Conservation (phyloP, 768 basidiomycete species). For the Podaxis sp. region DNA sequence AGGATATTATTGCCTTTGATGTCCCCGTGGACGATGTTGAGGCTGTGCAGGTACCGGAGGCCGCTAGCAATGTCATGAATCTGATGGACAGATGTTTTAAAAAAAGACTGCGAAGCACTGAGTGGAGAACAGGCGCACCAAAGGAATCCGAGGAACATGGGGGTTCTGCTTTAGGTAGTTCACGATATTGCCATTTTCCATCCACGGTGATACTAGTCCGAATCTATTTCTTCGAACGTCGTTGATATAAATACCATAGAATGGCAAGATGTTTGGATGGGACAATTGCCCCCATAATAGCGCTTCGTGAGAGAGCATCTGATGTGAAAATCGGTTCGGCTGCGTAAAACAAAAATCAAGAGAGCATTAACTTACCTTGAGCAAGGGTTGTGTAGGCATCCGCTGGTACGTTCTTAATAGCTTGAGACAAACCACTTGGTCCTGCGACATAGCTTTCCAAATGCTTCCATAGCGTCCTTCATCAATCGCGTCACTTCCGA, state of each 20-base stretch:
- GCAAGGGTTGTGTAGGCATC: slow-evolving; percentile 15
- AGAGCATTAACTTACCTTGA: slow-evolving; percentile 18
- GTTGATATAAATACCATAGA: slow-evolving; percentile 15
- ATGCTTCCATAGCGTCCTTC: slow-evolving; percentile 26
- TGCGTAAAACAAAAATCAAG: background rate
- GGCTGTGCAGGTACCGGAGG: slow-evolving; percentile 11
- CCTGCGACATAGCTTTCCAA: slow-evolving; percentile 21
- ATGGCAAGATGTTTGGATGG: slow-evolving; percentile 16
- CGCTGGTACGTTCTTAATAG: slow-evolving; percentile 21
- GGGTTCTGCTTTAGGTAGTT: slow-evolving; percentile 11
- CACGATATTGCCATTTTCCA: slow-evolving; percentile 16
- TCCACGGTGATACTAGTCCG: slow-evolving; percentile 16
- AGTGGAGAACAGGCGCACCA: slow-evolving; percentile 3
- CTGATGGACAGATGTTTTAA: background rate
- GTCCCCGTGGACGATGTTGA: slow-evolving; percentile 13
- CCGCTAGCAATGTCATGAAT: slow-evolving; percentile 13
- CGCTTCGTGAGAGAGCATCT: slow-evolving; percentile 13
- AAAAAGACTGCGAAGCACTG: too few relatives aligned
- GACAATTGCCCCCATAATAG: slow-evolving; percentile 15
- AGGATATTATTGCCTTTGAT: slow-evolving; percentile 15
- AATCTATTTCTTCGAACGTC: slow-evolving; percentile 6
- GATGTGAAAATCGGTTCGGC: background rate
- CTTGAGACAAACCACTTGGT: slow-evolving; percentile 22
- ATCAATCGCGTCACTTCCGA: slow-evolving; percentile 14
- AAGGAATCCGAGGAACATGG: background rate